Evolutionary conservation across 2,329 filamentous ascomycete species (phyloP).

Genomic region (Ophiocordyceps sinensis): DNA sequence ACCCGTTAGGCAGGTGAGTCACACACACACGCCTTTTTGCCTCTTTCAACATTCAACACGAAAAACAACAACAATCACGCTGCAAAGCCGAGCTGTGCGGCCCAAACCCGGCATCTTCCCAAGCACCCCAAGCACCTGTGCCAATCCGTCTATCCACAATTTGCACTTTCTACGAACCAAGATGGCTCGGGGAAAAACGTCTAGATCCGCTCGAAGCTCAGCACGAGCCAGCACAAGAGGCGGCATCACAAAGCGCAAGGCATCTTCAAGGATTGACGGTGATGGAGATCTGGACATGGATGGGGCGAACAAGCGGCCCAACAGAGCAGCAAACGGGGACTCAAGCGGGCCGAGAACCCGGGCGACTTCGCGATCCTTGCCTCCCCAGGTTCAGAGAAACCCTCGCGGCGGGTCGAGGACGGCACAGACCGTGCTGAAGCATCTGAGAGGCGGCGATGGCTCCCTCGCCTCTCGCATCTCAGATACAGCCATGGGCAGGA

Average conservation of each 20-base stretch:
- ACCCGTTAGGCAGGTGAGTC: too few relatives aligned
- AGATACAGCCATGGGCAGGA: constrained; percentile 12
- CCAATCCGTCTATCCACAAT: too few relatives aligned
- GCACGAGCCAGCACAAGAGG: constrained; percentile 21
- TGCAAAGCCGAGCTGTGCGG: too few relatives aligned
- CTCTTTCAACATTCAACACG: too few relatives aligned
- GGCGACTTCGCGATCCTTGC: constrained; percentile 6
- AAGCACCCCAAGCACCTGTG: too few relatives aligned
- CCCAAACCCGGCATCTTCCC: too few relatives aligned
- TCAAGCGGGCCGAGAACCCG: constrained; percentile 15
- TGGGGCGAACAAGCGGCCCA: constrained; percentile 18
- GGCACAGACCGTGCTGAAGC: constrained; percentile 28
- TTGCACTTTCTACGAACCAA: not conserved
- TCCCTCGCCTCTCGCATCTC: constrained; percentile 20
- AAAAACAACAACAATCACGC: too few relatives aligned
- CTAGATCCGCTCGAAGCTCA: constrained; percentile 14
- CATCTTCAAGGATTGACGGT: constrained; percentile 27
- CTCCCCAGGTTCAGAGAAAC: constrained; percentile 6
- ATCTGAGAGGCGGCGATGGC: constrained; percentile 21
- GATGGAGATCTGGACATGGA: constrained; percentile 50
- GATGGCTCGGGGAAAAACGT: constrained; percentile 19
- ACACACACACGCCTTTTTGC: too few relatives aligned
- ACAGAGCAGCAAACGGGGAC: constrained; percentile 13
- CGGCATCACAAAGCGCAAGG: constrained; percentile 36
- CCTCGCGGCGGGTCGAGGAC: constrained; percentile 19